These are phyloP conservation scores for Lasiodiplodia theobromae DNA, from an alignment of 2,329 filamentous ascomycete genomes.

Conservation along the genomic window DNA sequence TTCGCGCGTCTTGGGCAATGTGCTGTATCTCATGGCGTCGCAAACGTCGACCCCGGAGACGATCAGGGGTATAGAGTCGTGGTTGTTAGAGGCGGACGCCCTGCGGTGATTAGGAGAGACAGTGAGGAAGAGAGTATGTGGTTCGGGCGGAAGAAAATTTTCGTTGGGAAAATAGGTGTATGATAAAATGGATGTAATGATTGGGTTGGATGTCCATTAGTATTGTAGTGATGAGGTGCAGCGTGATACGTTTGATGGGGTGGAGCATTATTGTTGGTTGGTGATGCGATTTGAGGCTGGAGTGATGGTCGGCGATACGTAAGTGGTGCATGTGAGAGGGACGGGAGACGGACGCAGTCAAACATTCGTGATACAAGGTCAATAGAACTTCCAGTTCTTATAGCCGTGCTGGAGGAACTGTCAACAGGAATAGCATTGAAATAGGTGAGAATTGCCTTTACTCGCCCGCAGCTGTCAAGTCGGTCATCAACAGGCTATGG, in stretches of 20 bases:
- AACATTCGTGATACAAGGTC: too few relatives aligned
- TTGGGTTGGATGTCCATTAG: not conserved
- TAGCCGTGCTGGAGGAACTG: not conserved
- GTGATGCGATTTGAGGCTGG: not conserved
- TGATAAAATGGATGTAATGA: not conserved
- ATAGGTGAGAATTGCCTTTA: not conserved
- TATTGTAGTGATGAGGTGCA: not conserved
- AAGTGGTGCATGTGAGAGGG: too few relatives aligned
- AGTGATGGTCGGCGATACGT: not conserved
- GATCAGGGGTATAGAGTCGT: conserved; percentile 13
- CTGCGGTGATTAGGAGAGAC: not conserved
- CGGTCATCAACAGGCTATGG: not conserved
- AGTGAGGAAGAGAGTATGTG: not conserved
- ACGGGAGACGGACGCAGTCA: not conserved
- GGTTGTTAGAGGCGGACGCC: not conserved
- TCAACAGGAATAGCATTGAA: not conserved
- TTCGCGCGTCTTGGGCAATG: conserved; percentile 66
- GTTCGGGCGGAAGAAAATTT: not conserved
- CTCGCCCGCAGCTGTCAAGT: not conserved
- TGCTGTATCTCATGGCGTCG: conserved; percentile 68
- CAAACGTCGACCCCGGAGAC: conserved; percentile 36
- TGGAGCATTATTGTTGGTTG: not conserved
- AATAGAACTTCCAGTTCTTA: too few relatives aligned
- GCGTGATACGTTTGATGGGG: not conserved
- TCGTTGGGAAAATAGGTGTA: not conserved